Conservation (phyloP, 1,284 basidiomycete species). For the Gomphus sp. region DNA sequence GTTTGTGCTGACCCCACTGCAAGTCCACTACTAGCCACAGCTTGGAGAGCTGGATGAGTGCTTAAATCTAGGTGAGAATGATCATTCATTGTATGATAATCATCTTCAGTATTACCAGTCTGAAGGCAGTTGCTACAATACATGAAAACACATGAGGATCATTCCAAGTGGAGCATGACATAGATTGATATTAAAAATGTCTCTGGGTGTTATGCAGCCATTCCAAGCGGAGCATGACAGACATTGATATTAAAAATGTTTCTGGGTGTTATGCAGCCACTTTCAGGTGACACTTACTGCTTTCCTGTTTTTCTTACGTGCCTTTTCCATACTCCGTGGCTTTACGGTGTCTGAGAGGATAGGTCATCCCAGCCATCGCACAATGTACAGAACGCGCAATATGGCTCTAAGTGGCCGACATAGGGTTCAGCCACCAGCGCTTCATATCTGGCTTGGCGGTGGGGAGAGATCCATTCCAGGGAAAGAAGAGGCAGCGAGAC, state of each 20-base stretch:
- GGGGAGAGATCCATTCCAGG: background rate
- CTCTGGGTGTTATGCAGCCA: background rate
- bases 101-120: background rate
- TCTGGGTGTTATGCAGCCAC: background rate
- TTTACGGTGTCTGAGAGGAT: constrained; percentile 3
- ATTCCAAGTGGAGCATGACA: background rate
- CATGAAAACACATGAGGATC: background rate
- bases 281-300: constrained; percentile 2
- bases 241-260: too few species aligned
- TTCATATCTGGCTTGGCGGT: constrained; percentile 5
- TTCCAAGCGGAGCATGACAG: too few species aligned
- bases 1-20: background rate
- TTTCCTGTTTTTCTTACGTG: constrained; percentile 3
- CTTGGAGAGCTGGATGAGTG: too few species aligned
- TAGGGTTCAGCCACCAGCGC: constrained; percentile 1
- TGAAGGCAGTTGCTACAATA: background rate
- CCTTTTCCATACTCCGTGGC: constrained; percentile 10
- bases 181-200: too few species aligned
- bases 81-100: constrained; percentile 4
- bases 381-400: constrained; percentile 42
- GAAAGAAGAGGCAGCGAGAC: background rate
- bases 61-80: background rate
- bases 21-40: background rate
- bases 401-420: constrained; percentile 37
- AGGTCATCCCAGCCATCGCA: constrained; percentile 47